Evolutionary conservation across 768 basidiomycete species (phyloP), one percentile per base, ranked within the genome.

Genomic region (Asterophora lycoperdoides): DNA sequence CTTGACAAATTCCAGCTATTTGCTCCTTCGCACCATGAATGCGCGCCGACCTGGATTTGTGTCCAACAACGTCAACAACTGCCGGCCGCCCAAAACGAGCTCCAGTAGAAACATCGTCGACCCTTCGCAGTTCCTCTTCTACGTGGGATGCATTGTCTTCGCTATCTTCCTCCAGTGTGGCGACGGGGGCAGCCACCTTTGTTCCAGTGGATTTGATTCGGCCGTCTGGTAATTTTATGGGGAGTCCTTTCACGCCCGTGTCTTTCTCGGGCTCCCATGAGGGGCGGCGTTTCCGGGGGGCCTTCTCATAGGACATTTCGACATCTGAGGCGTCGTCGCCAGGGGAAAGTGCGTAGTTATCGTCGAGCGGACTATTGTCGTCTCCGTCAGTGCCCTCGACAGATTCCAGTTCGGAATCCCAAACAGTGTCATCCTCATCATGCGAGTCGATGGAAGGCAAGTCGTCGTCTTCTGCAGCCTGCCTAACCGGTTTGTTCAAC

Each of bases 1-100:
- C 95, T 61, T 96, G 92, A 63, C 93, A 96, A 28, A 97, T 81
- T 23, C 78, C 75, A 1, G 93, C 96, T 53, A 98, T 90, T 69
- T 98, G 93, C 61, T 96, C 93, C 59, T 95, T 92, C 11, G 94
- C 94, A 35, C 74, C 73, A 56, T 83, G 81, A 55, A 96, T 71
- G 45, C 84, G 76, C 42, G 72, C 74, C 55, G 76, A 78, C 52
- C 84, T 78, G 18, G 88, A 85, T 56, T 75, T 75, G 52, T 78
- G 84, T 35, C 71, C 68, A 33, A 95, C 70, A 38, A 94, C 74
- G 54, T 86, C 84, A 26, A 80, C 67, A 10, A 95, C 82, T 4
- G 90, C 86, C 14, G 78, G 79, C 20, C 91, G 80, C n/a, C 93
- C 93, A 57, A 93, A 92, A 28, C 93, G 80, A 53, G 89, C 84